phyloP scores from a whole-genome alignment of 2,329 filamentous ascomycete species.

The Alternaria arborescens region DNA sequence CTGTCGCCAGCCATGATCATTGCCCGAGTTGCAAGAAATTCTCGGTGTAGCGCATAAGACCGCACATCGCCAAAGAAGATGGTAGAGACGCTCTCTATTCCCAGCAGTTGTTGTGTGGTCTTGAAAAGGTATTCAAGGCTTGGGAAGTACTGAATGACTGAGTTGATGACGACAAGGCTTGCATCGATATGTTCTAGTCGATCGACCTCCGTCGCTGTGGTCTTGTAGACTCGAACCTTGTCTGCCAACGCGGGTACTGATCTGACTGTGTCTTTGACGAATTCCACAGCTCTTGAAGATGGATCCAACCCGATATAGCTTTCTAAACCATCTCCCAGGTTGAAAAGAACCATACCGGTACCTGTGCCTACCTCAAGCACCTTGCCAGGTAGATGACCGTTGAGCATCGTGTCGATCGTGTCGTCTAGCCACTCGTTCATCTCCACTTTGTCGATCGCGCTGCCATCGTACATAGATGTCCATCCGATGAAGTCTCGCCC shows the following conservation, averaged over 20 bases:
- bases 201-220: neutral
- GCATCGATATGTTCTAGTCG: neutral
- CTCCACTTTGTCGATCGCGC: neutral
- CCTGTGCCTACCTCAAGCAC: slow-evolving; percentile 19
- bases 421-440: slow-evolving; percentile 16
- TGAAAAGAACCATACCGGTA: slow-evolving; percentile 23
- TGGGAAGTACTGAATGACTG: slow-evolving; percentile 21
- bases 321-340: slow-evolving; percentile 5
- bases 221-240: slow-evolving; percentile 4
- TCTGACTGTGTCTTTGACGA: slow-evolving; percentile 5
- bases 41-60: slow-evolving; percentile 9
- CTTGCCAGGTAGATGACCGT: neutral
- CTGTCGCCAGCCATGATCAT: slow-evolving; percentile 4
- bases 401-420: slow-evolving; percentile 11
- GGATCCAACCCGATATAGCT: slow-evolving; percentile 16
- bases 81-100: neutral
- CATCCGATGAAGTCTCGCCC: neutral
- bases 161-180: slow-evolving; percentile 11
- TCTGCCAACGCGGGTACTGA: slow-evolving; percentile 8
- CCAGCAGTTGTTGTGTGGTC: neutral
- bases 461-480: neutral
- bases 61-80: slow-evolving; percentile 18
- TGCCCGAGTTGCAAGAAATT: slow-evolving; percentile 8
- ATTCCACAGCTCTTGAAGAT: slow-evolving; percentile 6
- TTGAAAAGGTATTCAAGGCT: slow-evolving; percentile 20